Conservation (phyloP, 176 grass and related monocot genomes). For the Puccinellia tenuiflora region DNA sequence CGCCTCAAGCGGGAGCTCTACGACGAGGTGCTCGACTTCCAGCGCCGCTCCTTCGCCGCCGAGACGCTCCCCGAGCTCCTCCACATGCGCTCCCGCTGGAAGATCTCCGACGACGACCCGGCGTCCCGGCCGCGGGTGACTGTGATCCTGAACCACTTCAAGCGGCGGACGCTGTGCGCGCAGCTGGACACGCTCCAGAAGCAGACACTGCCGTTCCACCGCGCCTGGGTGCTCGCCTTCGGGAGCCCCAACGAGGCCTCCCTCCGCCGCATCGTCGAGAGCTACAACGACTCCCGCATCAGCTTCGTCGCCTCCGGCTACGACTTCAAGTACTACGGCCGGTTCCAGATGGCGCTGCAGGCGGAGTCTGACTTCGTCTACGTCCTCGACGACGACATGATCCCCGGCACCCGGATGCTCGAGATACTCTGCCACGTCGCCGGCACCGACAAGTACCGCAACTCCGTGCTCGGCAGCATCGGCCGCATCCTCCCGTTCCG, state of each 20-base stretch:
- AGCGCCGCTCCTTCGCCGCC: conserved; percentile 46
- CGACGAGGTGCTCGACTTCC: conserved; percentile 67
- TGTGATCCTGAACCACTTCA: conserved; percentile 95
- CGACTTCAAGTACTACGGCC: conserved; percentile 99
- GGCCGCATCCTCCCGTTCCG: conserved; percentile 84
- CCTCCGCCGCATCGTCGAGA: conserved; percentile 56
- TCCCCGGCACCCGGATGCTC: conserved; percentile 65
- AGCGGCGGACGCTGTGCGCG: conserved; percentile 86
- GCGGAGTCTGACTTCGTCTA: conserved; percentile 87
- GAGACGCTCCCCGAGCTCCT: conserved; percentile 79
- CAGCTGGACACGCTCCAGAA: conserved; percentile 65
- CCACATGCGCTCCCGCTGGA: conserved; percentile 67
- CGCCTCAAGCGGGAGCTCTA: conserved; percentile 88
- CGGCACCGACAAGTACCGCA: conserved; percentile 88
- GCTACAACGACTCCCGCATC: conserved; percentile 82
- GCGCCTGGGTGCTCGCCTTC: conserved; percentile 85
- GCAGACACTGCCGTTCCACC: conserved; percentile 93
- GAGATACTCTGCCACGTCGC: conserved; percentile 87
- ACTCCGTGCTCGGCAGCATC: conserved; percentile 81
- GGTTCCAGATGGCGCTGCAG: conserved; percentile 95
- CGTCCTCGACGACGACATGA: conserved; percentile 97
- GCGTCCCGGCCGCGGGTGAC: conserved; percentile 43
- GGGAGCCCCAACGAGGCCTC: conserved; percentile 72
- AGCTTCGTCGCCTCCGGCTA: conserved; percentile 87
- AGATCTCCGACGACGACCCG: not conserved